Evolutionary conservation across 495 filamentous ascomycete species (phyloP).

Genomic region (Aspergillus nidulans): DNA sequence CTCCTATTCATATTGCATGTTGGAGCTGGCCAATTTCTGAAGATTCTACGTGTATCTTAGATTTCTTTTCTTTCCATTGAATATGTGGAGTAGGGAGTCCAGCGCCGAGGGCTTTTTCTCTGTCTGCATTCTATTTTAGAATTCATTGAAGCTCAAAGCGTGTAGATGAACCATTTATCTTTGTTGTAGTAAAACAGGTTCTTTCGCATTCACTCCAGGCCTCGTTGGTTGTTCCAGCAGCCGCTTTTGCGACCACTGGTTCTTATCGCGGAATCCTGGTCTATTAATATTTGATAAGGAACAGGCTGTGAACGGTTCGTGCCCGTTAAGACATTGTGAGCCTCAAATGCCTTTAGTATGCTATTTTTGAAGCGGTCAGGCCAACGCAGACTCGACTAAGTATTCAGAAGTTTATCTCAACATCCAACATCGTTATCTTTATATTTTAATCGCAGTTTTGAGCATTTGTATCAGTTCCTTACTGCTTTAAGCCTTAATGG

Average conservation of each 20-base stretch:
- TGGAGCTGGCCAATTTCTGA: constrained; percentile 9
- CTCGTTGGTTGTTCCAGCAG: not conserved
- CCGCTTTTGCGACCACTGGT: not conserved
- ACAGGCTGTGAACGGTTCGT: not conserved
- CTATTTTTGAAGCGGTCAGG: not conserved
- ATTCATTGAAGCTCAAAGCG: not conserved
- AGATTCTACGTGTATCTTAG: constrained; percentile 20
- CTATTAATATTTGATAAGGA: not conserved
- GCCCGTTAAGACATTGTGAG: not conserved
- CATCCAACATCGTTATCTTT: not conserved
- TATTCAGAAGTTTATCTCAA: not conserved
- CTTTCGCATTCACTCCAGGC: not conserved
- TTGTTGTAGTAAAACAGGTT: not conserved
- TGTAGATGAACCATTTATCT: constrained; percentile 2
- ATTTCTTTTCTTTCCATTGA: constrained; percentile 6
- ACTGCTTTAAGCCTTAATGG: no score
- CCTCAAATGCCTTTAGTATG: not conserved
- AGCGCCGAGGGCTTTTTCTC: not conserved
- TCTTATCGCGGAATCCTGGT: not conserved
- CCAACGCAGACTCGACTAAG: not conserved
- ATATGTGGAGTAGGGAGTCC: not conserved
- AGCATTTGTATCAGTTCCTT: no score
- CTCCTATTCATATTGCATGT: constrained; percentile 17
- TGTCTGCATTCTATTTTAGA: not conserved
- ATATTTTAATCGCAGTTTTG: no score